A percentile compares a stretch with the other conserved stretches of the same genome.
Conservation (phyloP, 106 monocot genomes). For the Posidonia australis region DNA sequence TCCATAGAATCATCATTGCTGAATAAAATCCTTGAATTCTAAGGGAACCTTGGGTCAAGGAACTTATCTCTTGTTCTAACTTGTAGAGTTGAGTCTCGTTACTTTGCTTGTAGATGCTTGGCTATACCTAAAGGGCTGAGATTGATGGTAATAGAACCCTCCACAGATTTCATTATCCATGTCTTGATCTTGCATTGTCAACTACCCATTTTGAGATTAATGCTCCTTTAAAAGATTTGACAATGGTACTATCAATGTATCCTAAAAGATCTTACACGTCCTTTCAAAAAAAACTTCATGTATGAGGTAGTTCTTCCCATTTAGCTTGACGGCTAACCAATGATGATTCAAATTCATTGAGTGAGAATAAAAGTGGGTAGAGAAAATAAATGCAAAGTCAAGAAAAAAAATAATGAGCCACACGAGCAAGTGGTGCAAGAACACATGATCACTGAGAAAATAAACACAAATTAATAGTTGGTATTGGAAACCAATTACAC, state of each 20-base stretch:
- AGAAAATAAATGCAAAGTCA: no score
- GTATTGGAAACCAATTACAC: no score
- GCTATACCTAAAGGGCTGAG: neutral
- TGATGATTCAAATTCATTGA: no score
- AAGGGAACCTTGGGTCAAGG: neutral
- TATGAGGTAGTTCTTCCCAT: neutral
- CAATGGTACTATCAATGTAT: neutral
- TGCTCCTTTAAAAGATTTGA: neutral
- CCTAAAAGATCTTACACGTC: neutral
- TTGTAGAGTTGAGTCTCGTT: neutral
- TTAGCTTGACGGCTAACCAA: no score
- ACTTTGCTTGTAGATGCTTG: neutral
- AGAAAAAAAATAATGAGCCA: no score
- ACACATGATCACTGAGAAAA: no score
- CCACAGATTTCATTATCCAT: neutral
- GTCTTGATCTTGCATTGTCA: neutral
- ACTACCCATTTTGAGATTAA: neutral
- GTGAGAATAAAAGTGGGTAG: no score
- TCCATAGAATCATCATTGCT: neutral
- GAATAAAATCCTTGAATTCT: constrained; percentile 2
- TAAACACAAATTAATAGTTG: no score
- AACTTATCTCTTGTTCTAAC: neutral
- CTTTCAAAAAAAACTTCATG: neutral
- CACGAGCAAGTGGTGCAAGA: no score
- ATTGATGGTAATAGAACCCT: neutral